These are phyloP conservation scores for Triticum monococcum DNA, from an alignment of 176 grass and related monocot genomes.

Conservation along the genomic window DNA sequence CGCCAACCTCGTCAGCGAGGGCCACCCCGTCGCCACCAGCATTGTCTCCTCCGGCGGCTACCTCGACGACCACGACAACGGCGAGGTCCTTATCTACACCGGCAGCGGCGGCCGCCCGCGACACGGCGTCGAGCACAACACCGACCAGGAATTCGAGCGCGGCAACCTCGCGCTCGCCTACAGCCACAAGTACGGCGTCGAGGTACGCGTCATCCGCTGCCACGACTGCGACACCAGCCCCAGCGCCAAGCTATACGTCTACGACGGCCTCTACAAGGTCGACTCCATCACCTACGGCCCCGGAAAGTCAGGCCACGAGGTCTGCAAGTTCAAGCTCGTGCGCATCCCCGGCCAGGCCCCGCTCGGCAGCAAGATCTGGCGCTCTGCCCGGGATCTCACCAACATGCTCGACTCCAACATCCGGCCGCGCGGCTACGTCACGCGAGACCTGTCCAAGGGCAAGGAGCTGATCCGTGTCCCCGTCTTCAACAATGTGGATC, in stretches of 20 bases:
- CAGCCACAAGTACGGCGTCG: slow-evolving; percentile 68
- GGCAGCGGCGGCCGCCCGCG: slow-evolving; percentile 74
- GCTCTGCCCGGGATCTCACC: slow-evolving; percentile 42
- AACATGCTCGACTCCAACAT: slow-evolving; percentile 17
- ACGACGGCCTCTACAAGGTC: slow-evolving; percentile 86
- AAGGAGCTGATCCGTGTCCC: slow-evolving; percentile 47
- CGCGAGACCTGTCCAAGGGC: slow-evolving; percentile 55
- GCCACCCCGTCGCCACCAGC: slow-evolving; percentile 79
- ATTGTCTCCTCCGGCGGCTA: slow-evolving; percentile 85
- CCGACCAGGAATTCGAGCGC: slow-evolving; percentile 65
- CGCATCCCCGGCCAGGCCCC: slow-evolving; percentile 52
- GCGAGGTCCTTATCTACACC: slow-evolving; percentile 74
- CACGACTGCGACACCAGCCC: slow-evolving; percentile 38
- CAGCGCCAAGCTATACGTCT: slow-evolving; percentile 61
- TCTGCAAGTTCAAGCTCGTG: slow-evolving; percentile 68
- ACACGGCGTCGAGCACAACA: slow-evolving; percentile 36
- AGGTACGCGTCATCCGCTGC: slow-evolving; percentile 76
- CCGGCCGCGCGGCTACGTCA: slow-evolving; percentile 45
- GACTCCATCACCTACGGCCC: slow-evolving; percentile 35
- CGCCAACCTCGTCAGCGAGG: slow-evolving; percentile 37
- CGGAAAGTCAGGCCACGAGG: slow-evolving; percentile 57
- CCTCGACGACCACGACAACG: slow-evolving; percentile 80
- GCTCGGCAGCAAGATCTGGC: slow-evolving; percentile 50
- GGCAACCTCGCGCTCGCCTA: slow-evolving; percentile 85
- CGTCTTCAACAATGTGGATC: slow-evolving; percentile 64